A percentile compares a stretch with the other conserved stretches of the same genome.
phyloP scores from a whole-genome alignment of 805 yeast genomes.

The Kazachstania africana region DNA sequence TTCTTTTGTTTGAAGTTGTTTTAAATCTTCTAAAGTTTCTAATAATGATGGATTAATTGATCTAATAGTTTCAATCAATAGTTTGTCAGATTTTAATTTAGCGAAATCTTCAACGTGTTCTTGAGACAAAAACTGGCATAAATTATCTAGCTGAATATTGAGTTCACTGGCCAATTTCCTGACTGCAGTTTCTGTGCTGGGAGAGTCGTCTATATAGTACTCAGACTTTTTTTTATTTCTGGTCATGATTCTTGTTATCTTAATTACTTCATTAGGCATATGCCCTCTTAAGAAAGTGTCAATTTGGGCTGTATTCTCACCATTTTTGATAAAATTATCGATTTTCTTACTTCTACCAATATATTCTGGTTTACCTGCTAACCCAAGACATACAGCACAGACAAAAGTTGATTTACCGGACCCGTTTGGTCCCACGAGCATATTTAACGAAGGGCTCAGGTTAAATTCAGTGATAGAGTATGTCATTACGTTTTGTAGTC shows the following conservation, averaged over 20 bases:
- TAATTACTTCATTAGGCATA: constrained; percentile 14
- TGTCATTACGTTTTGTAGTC: constrained; percentile 57
- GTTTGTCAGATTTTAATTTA: constrained; percentile 58
- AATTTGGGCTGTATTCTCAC: constrained; percentile 30
- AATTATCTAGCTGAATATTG: constrained; percentile 78
- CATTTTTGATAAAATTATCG: constrained; percentile 62
- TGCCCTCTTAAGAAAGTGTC: constrained; percentile 26
- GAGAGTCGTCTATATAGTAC: constrained; percentile 39
- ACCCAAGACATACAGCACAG: constrained; percentile 81
- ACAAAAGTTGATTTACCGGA: constrained; percentile 90
- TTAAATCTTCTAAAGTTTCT: constrained; percentile 44
- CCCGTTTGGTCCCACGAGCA: constrained; percentile 95
- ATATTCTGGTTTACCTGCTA: constrained; percentile 66
- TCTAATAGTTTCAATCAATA: constrained; percentile 67
- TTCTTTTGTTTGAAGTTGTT: constrained; percentile 36
- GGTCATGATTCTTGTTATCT: constrained; percentile 34
- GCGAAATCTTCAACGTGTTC: constrained; percentile 93
- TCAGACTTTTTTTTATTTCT: constrained; percentile 34
- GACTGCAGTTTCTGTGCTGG: constrained; percentile 34
- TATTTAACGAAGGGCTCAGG: constrained; percentile 72
- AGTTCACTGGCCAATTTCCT: constrained; percentile 33
- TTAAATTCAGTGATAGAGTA: constrained; percentile 58
- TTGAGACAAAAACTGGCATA: constrained; percentile 92
- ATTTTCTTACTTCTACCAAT: constrained; percentile 58
- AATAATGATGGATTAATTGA: constrained; percentile 60